Conservation (phyloP, 306 rosid genomes). For the Trifolium dubium region DNA sequence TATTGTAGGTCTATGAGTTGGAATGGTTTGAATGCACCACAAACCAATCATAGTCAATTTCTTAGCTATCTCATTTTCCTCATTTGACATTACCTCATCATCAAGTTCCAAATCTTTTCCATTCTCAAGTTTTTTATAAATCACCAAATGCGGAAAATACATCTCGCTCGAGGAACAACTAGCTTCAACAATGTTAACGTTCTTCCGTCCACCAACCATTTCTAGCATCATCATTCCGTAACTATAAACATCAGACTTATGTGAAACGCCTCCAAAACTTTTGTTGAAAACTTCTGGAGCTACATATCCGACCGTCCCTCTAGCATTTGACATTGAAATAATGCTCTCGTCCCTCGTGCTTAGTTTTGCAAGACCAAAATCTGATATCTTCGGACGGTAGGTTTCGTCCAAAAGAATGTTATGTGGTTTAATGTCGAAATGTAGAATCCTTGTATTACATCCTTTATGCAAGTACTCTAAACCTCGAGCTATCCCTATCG, state of each 20-base stretch:
- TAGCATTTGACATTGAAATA: conserved; percentile 49
- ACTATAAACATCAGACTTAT: conserved; percentile 57
- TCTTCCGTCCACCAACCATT: conserved; percentile 57
- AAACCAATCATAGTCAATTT: conserved; percentile 57
- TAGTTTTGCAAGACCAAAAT: conserved; percentile 54
- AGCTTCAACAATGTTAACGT: conserved; percentile 31
- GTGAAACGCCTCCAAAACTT: conserved; percentile 58
- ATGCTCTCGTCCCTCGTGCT: conserved; percentile 46
- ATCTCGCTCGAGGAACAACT: conserved; percentile 44
- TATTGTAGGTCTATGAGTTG: conserved; percentile 55
- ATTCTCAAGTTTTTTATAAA: conserved; percentile 45
- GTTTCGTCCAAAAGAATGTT: conserved; percentile 48
- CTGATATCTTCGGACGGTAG: conserved; percentile 42
- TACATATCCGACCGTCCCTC: conserved; percentile 53
- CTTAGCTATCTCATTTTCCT: conserved; percentile 52
- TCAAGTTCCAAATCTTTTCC: conserved; percentile 42
- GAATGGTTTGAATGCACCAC: conserved; percentile 60
- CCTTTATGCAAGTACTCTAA: conserved; percentile 51
- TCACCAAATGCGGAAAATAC: conserved; percentile 53
- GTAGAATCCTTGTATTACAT: conserved; percentile 47
- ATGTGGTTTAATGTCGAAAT: conserved; percentile 52
- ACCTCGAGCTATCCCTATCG: conserved; percentile 46
- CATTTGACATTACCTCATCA: conserved; percentile 17
- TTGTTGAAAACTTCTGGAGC: conserved; percentile 48
- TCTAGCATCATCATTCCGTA: conserved; percentile 52